Evolutionary conservation across 2,329 filamentous ascomycete genomes (phyloP).

Genomic region (Colletotrichum lini): DNA sequence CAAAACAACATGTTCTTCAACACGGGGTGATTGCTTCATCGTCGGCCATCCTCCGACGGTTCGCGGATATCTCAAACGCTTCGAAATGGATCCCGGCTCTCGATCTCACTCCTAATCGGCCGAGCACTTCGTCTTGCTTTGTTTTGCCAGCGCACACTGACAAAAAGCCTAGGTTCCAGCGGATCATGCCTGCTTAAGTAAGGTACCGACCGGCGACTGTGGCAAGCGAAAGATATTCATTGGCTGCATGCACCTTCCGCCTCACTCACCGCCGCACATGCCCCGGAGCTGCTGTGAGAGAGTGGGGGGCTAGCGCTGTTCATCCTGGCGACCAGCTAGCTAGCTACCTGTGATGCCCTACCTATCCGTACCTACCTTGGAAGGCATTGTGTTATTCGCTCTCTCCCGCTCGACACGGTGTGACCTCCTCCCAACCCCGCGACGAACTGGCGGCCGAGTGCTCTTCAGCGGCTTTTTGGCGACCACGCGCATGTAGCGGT

Average conservation of each 20-base stretch:
- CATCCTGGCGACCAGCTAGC: background rate
- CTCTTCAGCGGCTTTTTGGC: constrained; percentile 19
- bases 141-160: constrained; percentile 20
- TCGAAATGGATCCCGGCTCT: background rate
- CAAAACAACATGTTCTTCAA: background rate
- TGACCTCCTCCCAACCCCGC: constrained; percentile 20
- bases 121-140: constrained; percentile 10
- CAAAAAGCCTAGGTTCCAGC: constrained; percentile 23
- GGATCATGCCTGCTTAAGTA: constrained; percentile 31
- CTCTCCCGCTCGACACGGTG: background rate
- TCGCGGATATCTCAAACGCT: background rate
- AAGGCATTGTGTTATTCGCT: too few relatives aligned
- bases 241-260: constrained; percentile 18
- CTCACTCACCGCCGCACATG: constrained; percentile 12
- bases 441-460: background rate
- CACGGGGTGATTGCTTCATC: constrained; percentile 18
- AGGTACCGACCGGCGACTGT: background rate
- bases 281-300: constrained; percentile 9
- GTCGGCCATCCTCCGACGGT: constrained; percentile 29
- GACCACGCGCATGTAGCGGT: constrained; percentile 36
- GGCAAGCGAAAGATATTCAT: background rate
- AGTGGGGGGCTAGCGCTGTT: constrained; percentile 22
- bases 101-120: constrained; percentile 2
- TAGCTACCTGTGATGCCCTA: too few relatives aligned
- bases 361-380: too few relatives aligned